These are phyloP conservation scores for Alternaria brassicicola DNA, from an alignment of 2,329 filamentous ascomycete genomes.

Conservation along the genomic window DNA sequence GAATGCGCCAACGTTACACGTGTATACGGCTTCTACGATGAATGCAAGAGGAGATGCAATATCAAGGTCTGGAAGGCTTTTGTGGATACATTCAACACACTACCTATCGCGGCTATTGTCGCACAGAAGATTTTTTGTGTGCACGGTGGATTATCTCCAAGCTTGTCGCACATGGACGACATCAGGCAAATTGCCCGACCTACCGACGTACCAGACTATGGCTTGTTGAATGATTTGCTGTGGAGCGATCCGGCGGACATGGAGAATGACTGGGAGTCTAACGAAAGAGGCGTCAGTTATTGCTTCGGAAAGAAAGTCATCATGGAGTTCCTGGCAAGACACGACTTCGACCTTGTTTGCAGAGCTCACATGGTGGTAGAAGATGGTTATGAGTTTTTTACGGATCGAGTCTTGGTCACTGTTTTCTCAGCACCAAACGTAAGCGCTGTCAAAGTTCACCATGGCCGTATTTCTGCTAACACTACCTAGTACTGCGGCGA, in stretches of 20 bases:
- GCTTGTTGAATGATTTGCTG: constrained; percentile 88
- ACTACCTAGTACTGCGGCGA: constrained; percentile 87
- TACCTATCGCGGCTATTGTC: constrained; percentile 95
- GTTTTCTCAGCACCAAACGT: constrained; percentile 98
- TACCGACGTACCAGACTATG: constrained; percentile 97
- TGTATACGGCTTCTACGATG: constrained; percentile 97
- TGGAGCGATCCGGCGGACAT: constrained; percentile 99
- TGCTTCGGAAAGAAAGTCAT: constrained; percentile 99
- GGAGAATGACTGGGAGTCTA: constrained; percentile 97
- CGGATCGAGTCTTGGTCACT: constrained; percentile 90
- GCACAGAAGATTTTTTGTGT: constrained; percentile 98
- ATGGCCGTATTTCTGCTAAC: constrained; percentile 21
- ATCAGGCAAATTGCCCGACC: constrained; percentile 94
- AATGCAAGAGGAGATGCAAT: constrained; percentile 95
- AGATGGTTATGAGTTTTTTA: constrained; percentile 99
- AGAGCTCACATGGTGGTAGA: constrained; percentile 99
- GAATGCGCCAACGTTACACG: constrained; percentile 96
- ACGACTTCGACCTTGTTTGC: constrained; percentile 97
- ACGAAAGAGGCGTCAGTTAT: constrained; percentile 95
- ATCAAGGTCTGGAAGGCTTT: constrained; percentile 99
- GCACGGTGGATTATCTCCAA: constrained; percentile 91
- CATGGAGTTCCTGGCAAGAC: constrained; percentile 88
- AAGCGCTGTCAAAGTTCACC: constrained; percentile 51
- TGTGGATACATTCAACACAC: constrained; percentile 92
- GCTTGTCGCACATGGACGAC: constrained; percentile 95